Evolutionary conservation across 805 yeast genomes (phyloP).

Genomic region (Blastobotrys attinorum): DNA sequence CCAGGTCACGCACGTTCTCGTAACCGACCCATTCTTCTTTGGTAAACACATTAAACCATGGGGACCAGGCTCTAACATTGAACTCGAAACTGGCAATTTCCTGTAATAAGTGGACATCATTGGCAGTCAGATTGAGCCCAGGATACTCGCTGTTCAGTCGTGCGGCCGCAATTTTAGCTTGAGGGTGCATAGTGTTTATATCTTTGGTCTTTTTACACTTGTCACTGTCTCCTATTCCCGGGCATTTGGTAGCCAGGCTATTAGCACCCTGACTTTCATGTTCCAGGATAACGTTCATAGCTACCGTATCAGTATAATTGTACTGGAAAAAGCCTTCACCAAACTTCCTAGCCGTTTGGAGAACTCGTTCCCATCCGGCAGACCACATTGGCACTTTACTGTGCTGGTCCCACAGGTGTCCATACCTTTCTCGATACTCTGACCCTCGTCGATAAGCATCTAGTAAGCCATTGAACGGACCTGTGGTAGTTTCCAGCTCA

Average conservation of each 20-base stretch:
- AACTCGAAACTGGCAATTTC: slow-evolving; percentile 44
- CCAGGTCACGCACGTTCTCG: slow-evolving; percentile 17
- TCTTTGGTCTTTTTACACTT: slow-evolving; percentile 32
- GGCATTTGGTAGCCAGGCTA: slow-evolving; percentile 48
- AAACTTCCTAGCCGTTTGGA: slow-evolving; percentile 47
- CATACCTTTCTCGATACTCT: slow-evolving; percentile 41
- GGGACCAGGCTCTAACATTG: slow-evolving; percentile 40
- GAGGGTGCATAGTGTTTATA: slow-evolving; percentile 13
- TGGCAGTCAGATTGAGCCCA: slow-evolving; percentile 33
- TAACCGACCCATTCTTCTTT: slow-evolving; percentile 24
- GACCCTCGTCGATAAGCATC: slow-evolving; percentile 45
- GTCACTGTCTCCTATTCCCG: slow-evolving; percentile 21
- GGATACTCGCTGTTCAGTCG: slow-evolving; percentile 28
- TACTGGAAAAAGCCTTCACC: slow-evolving; percentile 53
- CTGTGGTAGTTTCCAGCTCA: slow-evolving; percentile 45
- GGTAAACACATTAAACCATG: slow-evolving; percentile 28
- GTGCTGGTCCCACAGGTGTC: slow-evolving; percentile 34
- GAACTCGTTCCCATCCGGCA: slow-evolving; percentile 47
- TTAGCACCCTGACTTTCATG: slow-evolving; percentile 44
- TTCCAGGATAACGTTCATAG: slow-evolving; percentile 40
- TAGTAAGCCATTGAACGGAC: slow-evolving; percentile 46
- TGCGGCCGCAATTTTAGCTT: slow-evolving; percentile 22
- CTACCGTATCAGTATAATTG: slow-evolving; percentile 32
- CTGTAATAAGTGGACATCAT: slow-evolving; percentile 37
- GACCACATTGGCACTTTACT: slow-evolving; percentile 34